These are phyloP conservation scores for Plantago coronopus DNA, from an alignment of 305 asterid species.

Conservation along the genomic window DNA sequence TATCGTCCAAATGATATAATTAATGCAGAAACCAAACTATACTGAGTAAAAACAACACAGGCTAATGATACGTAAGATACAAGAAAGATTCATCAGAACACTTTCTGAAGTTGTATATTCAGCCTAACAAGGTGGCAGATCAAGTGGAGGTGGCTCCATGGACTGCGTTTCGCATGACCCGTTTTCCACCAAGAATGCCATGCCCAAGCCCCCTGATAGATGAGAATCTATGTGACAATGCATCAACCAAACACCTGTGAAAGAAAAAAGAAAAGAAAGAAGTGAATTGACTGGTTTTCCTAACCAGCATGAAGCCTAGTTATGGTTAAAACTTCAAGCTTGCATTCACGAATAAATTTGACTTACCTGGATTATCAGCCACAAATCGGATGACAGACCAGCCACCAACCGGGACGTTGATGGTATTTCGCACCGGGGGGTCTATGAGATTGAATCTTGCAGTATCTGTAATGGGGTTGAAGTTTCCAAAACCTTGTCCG, in stretches of 20 bases:
- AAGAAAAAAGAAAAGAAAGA: constrained; percentile 2
- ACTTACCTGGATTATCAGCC: constrained; percentile 83
- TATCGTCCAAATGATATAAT: not conserved
- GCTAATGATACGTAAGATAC: not conserved
- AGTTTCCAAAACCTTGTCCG: constrained; percentile 69
- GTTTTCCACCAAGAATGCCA: constrained; percentile 51
- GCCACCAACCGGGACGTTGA: constrained; percentile 82
- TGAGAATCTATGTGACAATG: constrained; percentile 62
- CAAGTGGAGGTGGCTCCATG: constrained; percentile 47
- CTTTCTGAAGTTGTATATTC: not conserved
- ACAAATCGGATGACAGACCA: constrained; percentile 82
- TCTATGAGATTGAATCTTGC: constrained; percentile 70
- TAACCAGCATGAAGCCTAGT: not conserved
- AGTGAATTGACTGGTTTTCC: not conserved
- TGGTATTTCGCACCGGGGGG: constrained; percentile 80
- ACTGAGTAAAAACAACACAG: not conserved
- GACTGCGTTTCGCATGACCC: constrained; percentile 45
- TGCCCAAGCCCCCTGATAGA: constrained; percentile 47
- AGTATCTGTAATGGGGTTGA: constrained; percentile 50
- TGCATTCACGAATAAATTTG: not conserved
- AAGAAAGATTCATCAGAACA: not conserved
- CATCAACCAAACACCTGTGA: constrained; percentile 56
- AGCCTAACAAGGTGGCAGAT: constrained; percentile 50
- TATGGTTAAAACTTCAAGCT: not conserved
- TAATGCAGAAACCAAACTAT: not conserved